Evolutionary conservation across 305 asterid genomes (phyloP), one percentile per base, ranked within the genome.

Genomic region (Fraxinus paxiana): DNA sequence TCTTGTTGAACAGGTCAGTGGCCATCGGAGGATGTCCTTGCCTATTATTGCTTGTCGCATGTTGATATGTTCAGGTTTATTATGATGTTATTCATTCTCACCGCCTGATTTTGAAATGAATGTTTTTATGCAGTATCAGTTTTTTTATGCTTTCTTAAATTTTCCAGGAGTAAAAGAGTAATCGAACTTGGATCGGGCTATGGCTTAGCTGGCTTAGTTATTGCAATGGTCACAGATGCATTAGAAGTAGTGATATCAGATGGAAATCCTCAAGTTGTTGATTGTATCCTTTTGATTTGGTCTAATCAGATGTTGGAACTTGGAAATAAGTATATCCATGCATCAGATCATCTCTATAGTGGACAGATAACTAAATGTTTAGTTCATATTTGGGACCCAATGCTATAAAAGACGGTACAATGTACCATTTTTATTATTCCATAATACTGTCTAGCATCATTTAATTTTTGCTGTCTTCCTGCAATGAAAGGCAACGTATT

Each of bases 1-100:
- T 80, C 61, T 76, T 84, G 79, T 81, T 84, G 81, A 84, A 79
- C 90, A 95, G 98, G 98, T 90, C 97, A 89, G 84, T 93, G 97
- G 98, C 98, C 98, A 12, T 90, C 98, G 10, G 98, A 95, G 88
- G 98, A 95, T 73, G 93, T 93, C 72, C 96, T 95, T 73, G 97
- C 97, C 80, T 91, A 90, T 79, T 93, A 92, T 88, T 92, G 92
- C 90, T 80, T 89, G 87, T 86, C 87, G 77, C 92, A 82, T 86
- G 83, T 86, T 30, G 80, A 81, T 69, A 76, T 56, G 56, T 88
- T 88, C 82, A 83, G 88, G 91, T 86, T 43, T 69, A 22, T 77
- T 28, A 37, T 69, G 20, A 30, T 69, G 74, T 69, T 63, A 28
- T 28, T 69, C 38, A 12, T 30, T 69, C 38, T 69, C 38, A 30